Percentiles rank a stretch among this genome's conserved stretches.
Conservation (phyloP, 2,329 filamentous ascomycete genomes). For the Claviceps quebecensis region DNA sequence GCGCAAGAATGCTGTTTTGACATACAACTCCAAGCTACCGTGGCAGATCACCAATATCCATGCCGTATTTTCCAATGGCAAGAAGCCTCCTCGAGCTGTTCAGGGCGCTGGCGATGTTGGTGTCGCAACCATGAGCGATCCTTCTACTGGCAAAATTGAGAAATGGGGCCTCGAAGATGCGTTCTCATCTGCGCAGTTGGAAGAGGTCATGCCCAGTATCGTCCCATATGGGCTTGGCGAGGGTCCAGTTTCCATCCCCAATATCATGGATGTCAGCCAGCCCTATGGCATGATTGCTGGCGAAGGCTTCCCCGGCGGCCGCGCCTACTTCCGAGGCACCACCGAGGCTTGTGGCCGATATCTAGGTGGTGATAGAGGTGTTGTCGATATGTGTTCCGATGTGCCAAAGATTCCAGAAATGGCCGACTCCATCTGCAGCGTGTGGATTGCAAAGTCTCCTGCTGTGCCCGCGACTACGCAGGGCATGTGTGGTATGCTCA, state of each 20-base stretch:
- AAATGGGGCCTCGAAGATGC: conserved; percentile 71
- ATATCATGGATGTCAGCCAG: conserved; percentile 84
- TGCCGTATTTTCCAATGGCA: conserved; percentile 58
- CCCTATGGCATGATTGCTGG: conserved; percentile 71
- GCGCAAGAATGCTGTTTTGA: conserved; percentile 60
- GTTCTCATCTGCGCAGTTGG: conserved; percentile 61
- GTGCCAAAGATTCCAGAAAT: conserved; percentile 63
- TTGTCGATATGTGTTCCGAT: conserved; percentile 51
- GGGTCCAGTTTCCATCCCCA: conserved; percentile 65
- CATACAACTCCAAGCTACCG: conserved; percentile 72
- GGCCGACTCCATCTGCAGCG: conserved; percentile 57
- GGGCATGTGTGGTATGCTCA: conserved; percentile 68
- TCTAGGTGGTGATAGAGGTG: conserved; percentile 45
- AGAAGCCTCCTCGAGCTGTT: conserved; percentile 64
- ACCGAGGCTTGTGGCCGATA: conserved; percentile 68
- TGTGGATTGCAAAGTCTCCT: conserved; percentile 82
- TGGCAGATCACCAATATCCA: conserved; percentile 70
- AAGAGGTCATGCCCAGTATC: conserved; percentile 61
- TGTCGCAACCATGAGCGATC: conserved; percentile 68
- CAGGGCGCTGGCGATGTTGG: conserved; percentile 73
- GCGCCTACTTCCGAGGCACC: conserved; percentile 60
- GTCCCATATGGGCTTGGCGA: conserved; percentile 65
- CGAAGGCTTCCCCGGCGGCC: conserved; percentile 74
- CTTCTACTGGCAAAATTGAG: conserved; percentile 59
- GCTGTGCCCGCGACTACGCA: conserved; percentile 58